Percentiles rank a stretch among this genome's conserved stretches.
These are phyloP conservation scores for Fusarium lateritium DNA, from an alignment of 2,329 filamentous ascomycete genomes.

Conservation along the genomic window DNA sequence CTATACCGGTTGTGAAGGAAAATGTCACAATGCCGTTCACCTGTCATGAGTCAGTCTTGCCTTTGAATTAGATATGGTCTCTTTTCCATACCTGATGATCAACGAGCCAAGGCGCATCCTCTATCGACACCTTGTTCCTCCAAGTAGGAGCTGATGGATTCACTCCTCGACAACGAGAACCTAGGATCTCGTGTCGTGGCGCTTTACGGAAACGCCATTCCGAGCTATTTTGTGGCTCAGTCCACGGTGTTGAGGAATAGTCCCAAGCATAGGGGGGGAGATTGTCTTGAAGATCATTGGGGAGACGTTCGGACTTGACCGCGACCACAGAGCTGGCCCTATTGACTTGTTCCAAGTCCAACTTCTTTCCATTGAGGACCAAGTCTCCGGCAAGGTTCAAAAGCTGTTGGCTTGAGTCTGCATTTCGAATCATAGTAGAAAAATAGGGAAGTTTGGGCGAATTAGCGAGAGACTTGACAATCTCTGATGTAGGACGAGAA, in stretches of 20 bases:
- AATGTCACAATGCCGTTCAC: constrained; percentile 46
- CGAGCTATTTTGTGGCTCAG: constrained; percentile 41
- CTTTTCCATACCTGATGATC: constrained; percentile 41
- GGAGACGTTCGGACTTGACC: constrained; percentile 35
- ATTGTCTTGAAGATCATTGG: constrained; percentile 42
- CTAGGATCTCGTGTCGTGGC: constrained; percentile 44
- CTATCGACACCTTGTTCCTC: constrained; percentile 46
- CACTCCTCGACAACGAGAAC: constrained; percentile 43
- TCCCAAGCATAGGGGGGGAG: constrained; percentile 46
- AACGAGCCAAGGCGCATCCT: constrained; percentile 46
- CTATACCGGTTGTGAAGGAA: constrained; percentile 45
- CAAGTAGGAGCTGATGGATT: constrained; percentile 47
- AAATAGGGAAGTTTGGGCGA: constrained; percentile 39
- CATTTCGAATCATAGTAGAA: constrained; percentile 42
- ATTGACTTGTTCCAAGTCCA: constrained; percentile 41
- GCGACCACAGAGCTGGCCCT: constrained; percentile 11
- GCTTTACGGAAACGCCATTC: constrained; percentile 46
- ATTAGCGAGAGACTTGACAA: constrained; percentile 32
- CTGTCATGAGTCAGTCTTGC: constrained; percentile 24
- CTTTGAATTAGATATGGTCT: not conserved
- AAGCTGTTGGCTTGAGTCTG: constrained; percentile 40
- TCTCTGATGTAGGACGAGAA: constrained; percentile 43
- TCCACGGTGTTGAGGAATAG: constrained; percentile 45
- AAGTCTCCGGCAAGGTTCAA: constrained; percentile 43
- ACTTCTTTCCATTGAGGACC: constrained; percentile 40